Conservation (phyloP, 352 stramenopile genomes). For the Phytopythium delawarense region DNA sequence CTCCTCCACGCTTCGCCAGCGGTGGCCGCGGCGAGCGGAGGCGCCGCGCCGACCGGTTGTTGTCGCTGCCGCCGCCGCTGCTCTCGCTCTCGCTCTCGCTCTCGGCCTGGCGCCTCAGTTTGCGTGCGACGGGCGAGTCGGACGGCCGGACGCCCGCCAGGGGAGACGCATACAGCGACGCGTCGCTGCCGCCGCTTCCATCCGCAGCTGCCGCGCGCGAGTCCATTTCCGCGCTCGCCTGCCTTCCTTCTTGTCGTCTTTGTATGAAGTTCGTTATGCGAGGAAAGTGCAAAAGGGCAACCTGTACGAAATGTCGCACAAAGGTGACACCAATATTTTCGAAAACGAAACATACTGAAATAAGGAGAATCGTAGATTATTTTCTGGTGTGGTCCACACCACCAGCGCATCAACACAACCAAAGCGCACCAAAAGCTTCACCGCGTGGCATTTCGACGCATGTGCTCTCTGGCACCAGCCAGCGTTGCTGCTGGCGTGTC, state of each 20-base stretch:
- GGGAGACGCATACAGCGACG: background rate
- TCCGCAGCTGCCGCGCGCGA: background rate
- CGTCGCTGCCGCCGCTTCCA: background rate
- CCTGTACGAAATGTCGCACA: background rate
- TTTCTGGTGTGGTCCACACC: slow-evolving; percentile 2
- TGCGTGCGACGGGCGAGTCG: background rate
- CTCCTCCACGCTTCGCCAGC: background rate
- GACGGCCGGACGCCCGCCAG: slow-evolving; percentile 3
- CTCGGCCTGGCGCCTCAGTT: background rate
- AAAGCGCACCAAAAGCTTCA: background rate
- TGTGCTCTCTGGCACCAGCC: background rate
- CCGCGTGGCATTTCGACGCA: background rate
- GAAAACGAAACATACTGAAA: background rate
- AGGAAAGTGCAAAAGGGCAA: background rate
- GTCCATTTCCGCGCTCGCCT: background rate
- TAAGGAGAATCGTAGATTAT: background rate
- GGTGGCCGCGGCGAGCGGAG: background rate
- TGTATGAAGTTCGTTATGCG: too few species aligned
- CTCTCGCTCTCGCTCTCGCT: background rate
- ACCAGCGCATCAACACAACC: background rate
- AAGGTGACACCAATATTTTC: background rate
- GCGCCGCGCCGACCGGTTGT: background rate
- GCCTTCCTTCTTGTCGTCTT: background rate
- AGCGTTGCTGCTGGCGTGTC: background rate
- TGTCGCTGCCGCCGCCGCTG: slow-evolving; percentile 8